phyloP scores from a whole-genome alignment of 257 asterid species.

The Cynanchum wilfordii region DNA sequence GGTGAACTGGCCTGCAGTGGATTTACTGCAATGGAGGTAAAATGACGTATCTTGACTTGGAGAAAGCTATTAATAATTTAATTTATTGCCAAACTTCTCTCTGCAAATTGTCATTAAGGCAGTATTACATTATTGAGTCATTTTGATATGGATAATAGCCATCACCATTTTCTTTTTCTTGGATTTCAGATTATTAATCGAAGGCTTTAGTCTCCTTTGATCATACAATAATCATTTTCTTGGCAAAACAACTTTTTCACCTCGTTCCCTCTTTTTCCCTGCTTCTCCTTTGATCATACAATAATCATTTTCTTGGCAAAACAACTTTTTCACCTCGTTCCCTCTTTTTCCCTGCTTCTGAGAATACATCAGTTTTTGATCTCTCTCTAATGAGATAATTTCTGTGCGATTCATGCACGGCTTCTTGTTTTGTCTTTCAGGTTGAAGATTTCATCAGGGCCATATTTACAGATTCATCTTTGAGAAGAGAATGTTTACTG shows the following conservation, averaged over 20 bases:
- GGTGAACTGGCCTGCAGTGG: slow-evolving; percentile 74
- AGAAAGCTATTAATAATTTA: not conserved
- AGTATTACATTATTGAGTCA: not conserved
- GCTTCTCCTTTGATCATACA: not conserved
- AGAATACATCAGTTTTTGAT: not conserved
- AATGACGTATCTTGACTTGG: slow-evolving; percentile 4
- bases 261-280: too few relatives aligned
- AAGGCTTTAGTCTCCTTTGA: not conserved
- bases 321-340: not conserved
- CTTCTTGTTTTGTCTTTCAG: slow-evolving; percentile 35
- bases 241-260: not conserved
- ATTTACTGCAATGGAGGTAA: slow-evolving; percentile 67
- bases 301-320: not conserved
- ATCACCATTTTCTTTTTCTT: not conserved
- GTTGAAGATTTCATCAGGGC: slow-evolving; percentile 82
- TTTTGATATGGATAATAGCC: not conserved
- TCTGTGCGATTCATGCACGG: not conserved
- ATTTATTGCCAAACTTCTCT: too few relatives aligned
- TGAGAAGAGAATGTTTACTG: slow-evolving; percentile 79
- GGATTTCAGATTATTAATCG: not conserved
- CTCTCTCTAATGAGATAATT: not conserved
- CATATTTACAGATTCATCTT: slow-evolving; percentile 80
- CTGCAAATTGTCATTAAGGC: not conserved
- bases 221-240: not conserved
- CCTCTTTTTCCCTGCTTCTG: too few relatives aligned